Evolutionary conservation across 768 basidiomycete species (phyloP).

Genomic region (Melanogaster broomeanus): DNA sequence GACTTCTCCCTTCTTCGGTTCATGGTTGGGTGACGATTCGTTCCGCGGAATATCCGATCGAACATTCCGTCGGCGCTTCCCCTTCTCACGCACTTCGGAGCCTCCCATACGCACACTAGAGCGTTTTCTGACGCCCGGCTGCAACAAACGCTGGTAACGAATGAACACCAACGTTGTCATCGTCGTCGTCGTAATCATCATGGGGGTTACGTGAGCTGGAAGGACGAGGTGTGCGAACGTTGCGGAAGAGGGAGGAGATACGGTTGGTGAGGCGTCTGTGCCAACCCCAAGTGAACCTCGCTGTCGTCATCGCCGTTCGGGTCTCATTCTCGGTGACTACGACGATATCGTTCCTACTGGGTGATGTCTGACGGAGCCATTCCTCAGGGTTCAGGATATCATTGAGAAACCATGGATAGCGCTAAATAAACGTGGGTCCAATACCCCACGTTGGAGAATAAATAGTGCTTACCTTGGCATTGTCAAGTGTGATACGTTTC

Average conservation of each 20-base stretch:
- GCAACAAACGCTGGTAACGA: conserved; percentile 31
- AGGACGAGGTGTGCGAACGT: conserved; percentile 34
- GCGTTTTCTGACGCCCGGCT: conserved; percentile 29
- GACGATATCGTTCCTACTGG: conserved; percentile 47
- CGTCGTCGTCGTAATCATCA: conserved; percentile 20
- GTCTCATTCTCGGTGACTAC: conserved; percentile 78
- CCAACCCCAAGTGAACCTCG: conserved; percentile 66
- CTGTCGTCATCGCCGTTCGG: conserved; percentile 65
- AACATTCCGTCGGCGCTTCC: conserved; percentile 23
- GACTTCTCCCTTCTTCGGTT: conserved; percentile 30
- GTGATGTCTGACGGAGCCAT: conserved; percentile 71
- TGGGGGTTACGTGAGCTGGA: conserved; percentile 11
- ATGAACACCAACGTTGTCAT: conserved; percentile 28
- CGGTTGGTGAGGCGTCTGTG: conserved; percentile 42
- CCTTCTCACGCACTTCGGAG: conserved; percentile 25
- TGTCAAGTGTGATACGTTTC: conserved; percentile 73
- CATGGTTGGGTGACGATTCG: conserved; percentile 22
- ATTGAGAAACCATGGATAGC: conserved; percentile 63
- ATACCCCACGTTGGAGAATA: background rate
- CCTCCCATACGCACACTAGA: conserved; percentile 12
- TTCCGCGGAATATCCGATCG: conserved; percentile 21
- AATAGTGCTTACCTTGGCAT: conserved; percentile 69
- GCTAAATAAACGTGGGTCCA: conserved; percentile 36
- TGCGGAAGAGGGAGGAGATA: conserved; percentile 53
- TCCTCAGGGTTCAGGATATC: conserved; percentile 65